phyloP scores from a whole-genome alignment of 495 filamentous ascomycete genomes.

The Bombardia bombarda region DNA sequence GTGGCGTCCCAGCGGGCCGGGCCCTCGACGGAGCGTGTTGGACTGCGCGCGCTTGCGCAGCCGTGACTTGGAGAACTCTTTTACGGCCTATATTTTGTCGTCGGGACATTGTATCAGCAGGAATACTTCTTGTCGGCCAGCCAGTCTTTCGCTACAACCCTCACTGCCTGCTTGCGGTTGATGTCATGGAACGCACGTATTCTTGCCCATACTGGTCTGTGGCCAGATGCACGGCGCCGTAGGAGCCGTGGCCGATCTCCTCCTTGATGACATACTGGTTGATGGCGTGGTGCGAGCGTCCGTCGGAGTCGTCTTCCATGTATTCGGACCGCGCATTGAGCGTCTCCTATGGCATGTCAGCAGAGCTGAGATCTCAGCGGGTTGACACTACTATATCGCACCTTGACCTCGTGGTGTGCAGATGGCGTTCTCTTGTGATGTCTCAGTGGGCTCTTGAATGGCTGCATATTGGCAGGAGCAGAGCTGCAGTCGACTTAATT shows the following conservation, averaged over 20 bases:
- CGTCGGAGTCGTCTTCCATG: conserved; percentile 76
- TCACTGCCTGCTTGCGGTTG: neutral
- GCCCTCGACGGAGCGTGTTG: conserved; percentile 61
- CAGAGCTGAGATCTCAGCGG: neutral
- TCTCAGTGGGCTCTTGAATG: conserved; percentile 57
- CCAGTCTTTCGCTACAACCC: conserved; percentile 4
- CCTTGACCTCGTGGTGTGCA: conserved; percentile 63
- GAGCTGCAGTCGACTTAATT: conserved; percentile 19
- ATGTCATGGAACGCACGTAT: conserved; percentile 60
- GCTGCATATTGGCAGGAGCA: conserved; percentile 28
- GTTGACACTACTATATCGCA: too few species aligned
- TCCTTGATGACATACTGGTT: conserved; percentile 93
- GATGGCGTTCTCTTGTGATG: conserved; percentile 71
- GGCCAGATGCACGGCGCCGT: conserved; percentile 88
- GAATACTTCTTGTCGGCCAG: too few species aligned
- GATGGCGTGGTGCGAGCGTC: conserved; percentile 64
- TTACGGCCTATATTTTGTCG: conserved; percentile 90
- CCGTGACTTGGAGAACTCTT: conserved; percentile 93
- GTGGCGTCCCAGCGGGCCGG: conserved; percentile 32
- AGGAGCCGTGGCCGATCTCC: conserved; percentile 93
- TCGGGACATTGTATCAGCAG: neutral
- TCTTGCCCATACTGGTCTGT: conserved; percentile 85
- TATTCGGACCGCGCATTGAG: conserved; percentile 85
- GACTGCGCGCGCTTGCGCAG: conserved; percentile 91
- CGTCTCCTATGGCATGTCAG: conserved; percentile 58